These are phyloP conservation scores for Neurospora sp. DNA, from an alignment of 495 filamentous ascomycete genomes.

Conservation along the genomic window DNA sequence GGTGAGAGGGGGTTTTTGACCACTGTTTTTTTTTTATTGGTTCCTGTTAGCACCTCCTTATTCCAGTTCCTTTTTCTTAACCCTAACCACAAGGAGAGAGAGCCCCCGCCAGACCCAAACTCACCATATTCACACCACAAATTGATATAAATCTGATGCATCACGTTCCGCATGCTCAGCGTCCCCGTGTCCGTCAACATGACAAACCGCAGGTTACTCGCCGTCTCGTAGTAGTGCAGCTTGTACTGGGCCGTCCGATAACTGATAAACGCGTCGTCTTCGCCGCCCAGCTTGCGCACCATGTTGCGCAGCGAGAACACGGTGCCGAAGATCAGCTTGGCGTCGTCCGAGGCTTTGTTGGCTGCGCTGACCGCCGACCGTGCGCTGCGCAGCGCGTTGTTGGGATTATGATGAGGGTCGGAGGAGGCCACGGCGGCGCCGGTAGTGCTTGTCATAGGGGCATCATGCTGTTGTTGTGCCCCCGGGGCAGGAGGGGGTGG, in stretches of 20 bases:
- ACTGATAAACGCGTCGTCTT: constrained; percentile 84
- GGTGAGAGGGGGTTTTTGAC: constrained; percentile 92
- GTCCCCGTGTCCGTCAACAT: constrained; percentile 90
- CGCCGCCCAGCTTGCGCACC: constrained; percentile 86
- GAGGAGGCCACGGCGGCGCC: constrained; percentile 10
- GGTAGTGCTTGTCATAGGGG: not conserved
- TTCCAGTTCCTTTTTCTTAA: no score
- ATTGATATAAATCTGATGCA: constrained; percentile 98
- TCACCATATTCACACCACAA: constrained; percentile 90
- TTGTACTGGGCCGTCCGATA: constrained; percentile 92
- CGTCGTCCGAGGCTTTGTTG: constrained; percentile 70
- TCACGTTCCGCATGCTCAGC: constrained; percentile 78
- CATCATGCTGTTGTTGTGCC: not conserved
- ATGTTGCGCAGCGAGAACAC: constrained; percentile 94
- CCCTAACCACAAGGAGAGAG: no score
- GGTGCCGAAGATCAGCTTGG: constrained; percentile 93
- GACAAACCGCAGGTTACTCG: constrained; percentile 88
- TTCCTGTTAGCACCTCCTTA: not conserved
- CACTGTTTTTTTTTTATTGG: constrained; percentile 37
- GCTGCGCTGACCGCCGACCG: constrained; percentile 18
- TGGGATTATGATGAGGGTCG: constrained; percentile 21
- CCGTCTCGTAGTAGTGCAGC: constrained; percentile 97
- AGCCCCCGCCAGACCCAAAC: constrained; percentile 8
- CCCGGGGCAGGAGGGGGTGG: constrained; percentile 15
- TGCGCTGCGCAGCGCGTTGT: constrained; percentile 8